Evolutionary conservation across 257 asterid genomes (phyloP).

Genomic region (Jacaranda mimosifolia): DNA sequence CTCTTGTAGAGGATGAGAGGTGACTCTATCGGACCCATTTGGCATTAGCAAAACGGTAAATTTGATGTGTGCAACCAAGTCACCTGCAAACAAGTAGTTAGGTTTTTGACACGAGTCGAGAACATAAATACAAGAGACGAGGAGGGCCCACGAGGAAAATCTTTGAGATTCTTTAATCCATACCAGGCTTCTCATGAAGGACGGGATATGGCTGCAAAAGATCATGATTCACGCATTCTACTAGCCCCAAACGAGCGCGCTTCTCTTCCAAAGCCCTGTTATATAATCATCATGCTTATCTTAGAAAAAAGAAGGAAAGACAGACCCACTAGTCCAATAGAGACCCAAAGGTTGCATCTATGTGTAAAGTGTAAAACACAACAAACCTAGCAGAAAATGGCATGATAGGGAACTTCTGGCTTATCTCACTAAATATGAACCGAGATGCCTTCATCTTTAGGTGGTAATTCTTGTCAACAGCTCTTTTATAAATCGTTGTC

Average conservation of each 20-base stretch:
- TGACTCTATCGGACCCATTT: constrained; percentile 81
- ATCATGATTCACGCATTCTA: constrained; percentile 87
- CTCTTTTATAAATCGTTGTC: constrained; percentile 90
- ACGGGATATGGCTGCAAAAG: constrained; percentile 96
- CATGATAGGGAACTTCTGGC: constrained; percentile 87
- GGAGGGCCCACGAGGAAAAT: background rate
- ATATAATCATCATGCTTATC: background rate
- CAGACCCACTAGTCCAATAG: background rate
- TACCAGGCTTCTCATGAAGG: constrained; percentile 95
- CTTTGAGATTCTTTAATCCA: background rate
- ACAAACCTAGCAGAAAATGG: constrained; percentile 84
- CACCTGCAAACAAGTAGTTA: constrained; percentile 56
- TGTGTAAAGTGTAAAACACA: background rate
- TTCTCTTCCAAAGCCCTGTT: constrained; percentile 96
- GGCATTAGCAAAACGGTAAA: constrained; percentile 86
- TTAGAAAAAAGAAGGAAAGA: background rate
- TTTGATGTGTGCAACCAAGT: constrained; percentile 82
- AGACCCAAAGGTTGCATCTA: background rate
- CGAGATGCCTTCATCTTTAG: constrained; percentile 94
- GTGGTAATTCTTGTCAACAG: constrained; percentile 87
- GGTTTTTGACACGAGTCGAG: background rate
- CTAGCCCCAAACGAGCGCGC: constrained; percentile 89
- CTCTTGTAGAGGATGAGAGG: constrained; percentile 72
- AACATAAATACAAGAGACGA: background rate
- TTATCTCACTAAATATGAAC: constrained; percentile 91